Evolutionary conservation across 116 monocot species (phyloP), one percentile per base, ranked within the genome.

Genomic region (Papilionanthe hybrid): DNA sequence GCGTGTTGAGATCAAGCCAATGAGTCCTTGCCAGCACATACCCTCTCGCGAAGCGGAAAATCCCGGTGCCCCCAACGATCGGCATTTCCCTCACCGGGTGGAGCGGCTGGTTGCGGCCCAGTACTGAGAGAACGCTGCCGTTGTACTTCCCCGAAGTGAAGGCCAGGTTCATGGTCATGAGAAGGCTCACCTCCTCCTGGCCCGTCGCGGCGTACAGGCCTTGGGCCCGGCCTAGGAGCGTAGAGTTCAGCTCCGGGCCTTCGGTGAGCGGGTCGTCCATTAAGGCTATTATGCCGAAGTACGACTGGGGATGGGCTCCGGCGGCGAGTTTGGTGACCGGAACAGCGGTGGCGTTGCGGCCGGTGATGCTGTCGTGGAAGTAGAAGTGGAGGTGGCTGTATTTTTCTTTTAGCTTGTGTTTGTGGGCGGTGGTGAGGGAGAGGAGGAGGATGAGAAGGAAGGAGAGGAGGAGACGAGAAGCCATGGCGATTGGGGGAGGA

Each of bases 51-150:
- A 87, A 75, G 30, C 94, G 76, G 76, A 92, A 94, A 10, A 81
- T 10, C 5, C 94, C 92, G 74, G 81, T 82, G 22, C 94, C 94
- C 9, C 94, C 94, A 49, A 94, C 85, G 8, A 94, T 78, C n/a
- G 90, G 81, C 90, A 94, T 87, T 86, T 94, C 94, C 77, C 94
- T 78, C 20, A 90, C 84, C 0, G 20, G 22, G 10, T 74, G 25
- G 42, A 84, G 1, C 37, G 78, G 42, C 23, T 85, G 60, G 86
- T 92, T 92, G 75, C 90, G 84, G 22, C 92, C 92, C 8, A 94
- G 37, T 1, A 94, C 84, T 42, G 80, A 78, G n/a, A 94, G 42
- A 9, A 79, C 73, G 84, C 92, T 94, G 20, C 90, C 92, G 75
- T 87, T 88, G 79, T 86, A 84, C 72, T 85, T 44, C 5, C 92